phyloP scores from a whole-genome alignment of 2,329 filamentous ascomycete genomes.

The Tolypocladium cylindrosporum region DNA sequence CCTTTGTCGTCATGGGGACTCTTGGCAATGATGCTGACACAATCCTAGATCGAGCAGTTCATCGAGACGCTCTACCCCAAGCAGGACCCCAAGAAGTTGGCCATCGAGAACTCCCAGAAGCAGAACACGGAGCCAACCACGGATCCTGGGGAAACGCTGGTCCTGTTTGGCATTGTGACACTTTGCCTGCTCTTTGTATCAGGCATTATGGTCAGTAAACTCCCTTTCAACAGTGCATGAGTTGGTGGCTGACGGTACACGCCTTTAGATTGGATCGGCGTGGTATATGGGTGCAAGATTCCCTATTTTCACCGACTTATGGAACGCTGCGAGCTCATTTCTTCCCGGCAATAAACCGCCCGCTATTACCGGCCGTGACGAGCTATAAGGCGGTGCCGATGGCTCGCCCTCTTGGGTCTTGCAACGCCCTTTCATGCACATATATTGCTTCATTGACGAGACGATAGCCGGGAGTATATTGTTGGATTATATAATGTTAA shows the following conservation, averaged over 20 bases:
- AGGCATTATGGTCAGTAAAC: slow-evolving; percentile 59
- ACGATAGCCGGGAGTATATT: neutral
- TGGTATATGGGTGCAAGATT: slow-evolving; percentile 77
- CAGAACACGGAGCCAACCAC: slow-evolving; percentile 32
- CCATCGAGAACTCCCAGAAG: slow-evolving; percentile 26
- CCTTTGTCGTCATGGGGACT: neutral
- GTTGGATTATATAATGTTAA: neutral
- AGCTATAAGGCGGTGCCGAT: slow-evolving; percentile 18
- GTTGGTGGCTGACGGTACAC: neutral
- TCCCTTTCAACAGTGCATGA: too few species aligned
- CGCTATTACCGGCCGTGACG: slow-evolving; percentile 20
- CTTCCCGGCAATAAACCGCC: slow-evolving; percentile 12
- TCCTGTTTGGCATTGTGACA: slow-evolving; percentile 58
- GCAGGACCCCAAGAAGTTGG: slow-evolving; percentile 58
- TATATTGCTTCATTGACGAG: slow-evolving; percentile 1
- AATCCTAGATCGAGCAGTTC: slow-evolving; percentile 76
- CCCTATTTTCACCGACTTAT: slow-evolving; percentile 34
- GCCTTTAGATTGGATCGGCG: slow-evolving; percentile 58
- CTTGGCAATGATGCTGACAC: neutral
- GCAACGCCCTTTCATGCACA: neutral
- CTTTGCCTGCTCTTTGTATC: slow-evolving; percentile 63
- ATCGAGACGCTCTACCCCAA: slow-evolving; percentile 88
- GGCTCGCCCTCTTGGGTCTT: slow-evolving; percentile 6
- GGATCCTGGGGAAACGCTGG: slow-evolving; percentile 49
- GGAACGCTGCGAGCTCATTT: slow-evolving; percentile 14